phyloP scores from a whole-genome alignment of 2,329 filamentous ascomycete species.

The Ambrosiella cleistominuta region DNA sequence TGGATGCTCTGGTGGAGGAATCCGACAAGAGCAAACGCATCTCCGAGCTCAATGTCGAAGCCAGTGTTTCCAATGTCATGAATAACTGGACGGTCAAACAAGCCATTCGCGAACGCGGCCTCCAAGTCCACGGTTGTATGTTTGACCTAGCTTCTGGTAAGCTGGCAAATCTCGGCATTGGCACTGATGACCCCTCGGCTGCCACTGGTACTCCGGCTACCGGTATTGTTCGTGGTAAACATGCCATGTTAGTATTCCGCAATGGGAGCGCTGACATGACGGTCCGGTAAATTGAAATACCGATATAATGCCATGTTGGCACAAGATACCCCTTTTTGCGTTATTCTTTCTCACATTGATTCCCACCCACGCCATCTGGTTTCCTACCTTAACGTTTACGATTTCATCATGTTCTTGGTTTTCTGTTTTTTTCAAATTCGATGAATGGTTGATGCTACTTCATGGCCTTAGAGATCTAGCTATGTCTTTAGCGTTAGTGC shows the following conservation, averaged over 20 bases:
- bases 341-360: background rate
- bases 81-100: slow-evolving; percentile 52
- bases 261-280: slow-evolving; percentile 24
- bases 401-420: background rate
- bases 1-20: slow-evolving; percentile 35
- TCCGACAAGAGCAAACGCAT: slow-evolving; percentile 40
- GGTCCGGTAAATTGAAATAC: slow-evolving; percentile 12
- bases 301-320: background rate
- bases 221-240: slow-evolving; percentile 29
- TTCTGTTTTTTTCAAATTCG: background rate
- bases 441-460: background rate
- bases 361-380: background rate
- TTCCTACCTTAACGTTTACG: background rate
- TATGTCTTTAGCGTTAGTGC: background rate
- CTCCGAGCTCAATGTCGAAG: slow-evolving; percentile 60
- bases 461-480: background rate
- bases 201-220: slow-evolving; percentile 14
- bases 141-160: slow-evolving; percentile 43
- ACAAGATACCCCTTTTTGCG: background rate
- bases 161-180: slow-evolving; percentile 31
- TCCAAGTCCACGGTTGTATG: slow-evolving; percentile 62
- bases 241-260: slow-evolving; percentile 33
- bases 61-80: slow-evolving; percentile 49
- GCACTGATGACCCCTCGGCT: slow-evolving; percentile 19
- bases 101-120: slow-evolving; percentile 49